Conservation (phyloP, 768 basidiomycete genomes). For the Aureoboletus auriporus region DNA sequence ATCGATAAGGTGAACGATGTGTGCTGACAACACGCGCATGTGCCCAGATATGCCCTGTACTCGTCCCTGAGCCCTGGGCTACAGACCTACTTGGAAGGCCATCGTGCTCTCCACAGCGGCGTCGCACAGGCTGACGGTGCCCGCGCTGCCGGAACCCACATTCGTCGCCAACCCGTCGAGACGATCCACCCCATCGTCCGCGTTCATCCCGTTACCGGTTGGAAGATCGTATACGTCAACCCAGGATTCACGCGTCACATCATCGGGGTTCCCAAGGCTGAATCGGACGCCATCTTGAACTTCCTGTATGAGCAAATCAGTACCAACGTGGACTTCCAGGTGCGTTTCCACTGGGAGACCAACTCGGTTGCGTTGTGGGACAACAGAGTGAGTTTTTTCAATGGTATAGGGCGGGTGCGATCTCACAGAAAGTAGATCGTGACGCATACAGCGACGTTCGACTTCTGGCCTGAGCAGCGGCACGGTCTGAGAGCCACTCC, state of each 20-base stretch:
- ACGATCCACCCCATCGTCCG: conserved; percentile 77
- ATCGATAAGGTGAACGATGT: not conserved
- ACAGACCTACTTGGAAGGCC: conserved; percentile 72
- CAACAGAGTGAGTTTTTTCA: conserved; percentile 53
- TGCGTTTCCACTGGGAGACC: conserved; percentile 72
- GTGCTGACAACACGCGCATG: conserved; percentile 5
- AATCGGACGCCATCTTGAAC: conserved; percentile 68
- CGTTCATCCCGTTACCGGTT: conserved; percentile 80
- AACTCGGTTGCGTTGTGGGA: conserved; percentile 87
- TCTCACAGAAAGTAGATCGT: conserved; percentile 43
- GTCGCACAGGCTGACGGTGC: conserved; percentile 76
- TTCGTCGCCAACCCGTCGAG: conserved; percentile 67
- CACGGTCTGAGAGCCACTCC: conserved; percentile 82
- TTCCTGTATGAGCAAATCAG: conserved; percentile 72
- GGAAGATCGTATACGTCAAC: conserved; percentile 83
- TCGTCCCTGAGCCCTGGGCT: conserved; percentile 73
- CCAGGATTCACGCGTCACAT: conserved; percentile 80
- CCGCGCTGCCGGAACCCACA: conserved; percentile 62
- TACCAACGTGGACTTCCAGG: conserved; percentile 69
- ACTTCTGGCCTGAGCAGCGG: conserved; percentile 74
- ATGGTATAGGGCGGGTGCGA: not conserved
- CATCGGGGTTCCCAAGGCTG: conserved; percentile 73
- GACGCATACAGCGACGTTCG: conserved; percentile 77
- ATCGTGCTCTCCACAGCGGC: conserved; percentile 71
- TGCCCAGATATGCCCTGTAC: conserved; percentile 70